Evolutionary conservation across 306 rosid species (phyloP), one percentile per base, ranked within the genome.

Genomic region (Astragalus glycyphyllos): DNA sequence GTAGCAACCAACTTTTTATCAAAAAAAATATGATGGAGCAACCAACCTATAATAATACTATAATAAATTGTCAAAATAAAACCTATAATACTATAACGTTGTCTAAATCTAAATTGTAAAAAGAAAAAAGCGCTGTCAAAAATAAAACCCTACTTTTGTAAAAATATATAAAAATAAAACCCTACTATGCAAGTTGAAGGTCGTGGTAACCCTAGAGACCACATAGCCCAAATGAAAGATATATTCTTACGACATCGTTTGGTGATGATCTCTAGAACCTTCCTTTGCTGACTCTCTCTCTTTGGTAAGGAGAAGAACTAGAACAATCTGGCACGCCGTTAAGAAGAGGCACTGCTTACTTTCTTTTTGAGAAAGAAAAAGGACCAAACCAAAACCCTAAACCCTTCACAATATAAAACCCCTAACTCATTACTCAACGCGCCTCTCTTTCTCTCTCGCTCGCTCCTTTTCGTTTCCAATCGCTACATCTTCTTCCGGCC

Each of bases 221-320:
- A 64, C 65, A 7, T 41, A 48, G 31, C 29, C 29, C 12, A 14
- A 5, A 0, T 14, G 5, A 45, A 45, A 11, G 34, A 56, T 15
- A 8, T 20, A 20, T 20, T 26, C 31, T 26, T 1, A 61, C 80
- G 80, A 48, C 80, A 58, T 63, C 75, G 69, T 76, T 76, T 41
- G 6, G 42, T 31, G 6, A 38, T 15, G 3, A 8, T 56, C n/a
- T 56, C 89, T 53, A 79, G 92, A 88, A 88, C 60, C 71, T 83
- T 88, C 88, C 35, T 70, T 14, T 4, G 4, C 55, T 15, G 68
- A 35, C 32, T 48, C 47, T 48, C 31, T 55, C 13, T 64, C 16
- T 31, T 11, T 8, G 48, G 62, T 34, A 58, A 71, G 50, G 1
- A 63, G 41, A 29, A 54, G n/a, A 48, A 50, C 87, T 66, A 73